These are phyloP conservation scores for Canavalia ensiformis DNA, from an alignment of 306 rosid genomes.

Conservation along the genomic window DNA sequence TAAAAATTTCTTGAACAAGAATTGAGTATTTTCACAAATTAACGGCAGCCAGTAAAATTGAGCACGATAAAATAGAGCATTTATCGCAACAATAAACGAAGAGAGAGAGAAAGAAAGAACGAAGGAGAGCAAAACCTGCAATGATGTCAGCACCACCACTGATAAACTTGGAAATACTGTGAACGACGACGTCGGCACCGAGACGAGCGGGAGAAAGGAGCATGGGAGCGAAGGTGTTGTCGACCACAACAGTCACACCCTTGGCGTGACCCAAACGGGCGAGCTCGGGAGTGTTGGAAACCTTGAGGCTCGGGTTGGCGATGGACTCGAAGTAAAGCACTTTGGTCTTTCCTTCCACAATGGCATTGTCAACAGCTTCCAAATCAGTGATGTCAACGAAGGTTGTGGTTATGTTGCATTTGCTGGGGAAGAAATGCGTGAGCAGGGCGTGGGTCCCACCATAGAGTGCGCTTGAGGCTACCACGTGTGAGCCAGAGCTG, in stretches of 20 bases:
- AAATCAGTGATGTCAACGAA: conserved; percentile 67
- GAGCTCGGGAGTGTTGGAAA: conserved; percentile 72
- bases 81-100: too few relatives aligned
- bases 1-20: too few relatives aligned
- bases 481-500: conserved; percentile 69
- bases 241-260: conserved; percentile 76
- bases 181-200: conserved; percentile 82
- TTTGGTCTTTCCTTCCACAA: conserved; percentile 66
- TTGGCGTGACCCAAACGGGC: conserved; percentile 60
- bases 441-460: conserved; percentile 87
- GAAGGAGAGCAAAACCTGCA: conserved; percentile 58
- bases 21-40: too few relatives aligned
- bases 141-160: conserved; percentile 93
- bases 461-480: conserved; percentile 63
- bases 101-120: too few relatives aligned
- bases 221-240: conserved; percentile 89
- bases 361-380: conserved; percentile 57
- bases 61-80: too few relatives aligned
- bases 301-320: conserved; percentile 69
- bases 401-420: conserved; percentile 63
- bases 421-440: conserved; percentile 63
- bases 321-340: conserved; percentile 71
- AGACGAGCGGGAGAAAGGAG: conserved; percentile 75
- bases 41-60: too few relatives aligned
- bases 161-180: conserved; percentile 84